Base-by-base conservation (phyloP, 1,139 yeast species). In the Lizanozyma gosingica region DNA sequence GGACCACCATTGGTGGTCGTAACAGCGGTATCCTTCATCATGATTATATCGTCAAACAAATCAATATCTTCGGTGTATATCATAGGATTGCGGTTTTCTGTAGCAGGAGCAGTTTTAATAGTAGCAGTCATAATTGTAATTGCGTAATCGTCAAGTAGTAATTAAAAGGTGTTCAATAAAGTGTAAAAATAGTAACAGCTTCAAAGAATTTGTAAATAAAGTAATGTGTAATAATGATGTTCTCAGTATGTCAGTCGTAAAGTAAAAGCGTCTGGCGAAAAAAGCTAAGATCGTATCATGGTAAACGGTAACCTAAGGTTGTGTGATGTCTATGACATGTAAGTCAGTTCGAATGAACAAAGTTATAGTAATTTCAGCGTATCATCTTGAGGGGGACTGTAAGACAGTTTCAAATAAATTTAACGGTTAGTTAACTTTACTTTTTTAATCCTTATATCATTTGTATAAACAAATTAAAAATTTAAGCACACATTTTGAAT, bases 401-500 rank as follows among this genome's bases (percentile, higher is more conserved):
- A 22, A 22, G n/a, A 37, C 37, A 41, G 41, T 33, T 32, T 39
- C 36, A 36, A 36, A 36, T 34, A 37, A 34, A 34, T 15, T 17
- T 15, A 15, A 34, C 18, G 9, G n/a, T 34, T 37, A 27, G 16
- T 38, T 38, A 22, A 22, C 29, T 22, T 22, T 22, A 22, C 35
- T 35, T 38, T 38, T 35, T 27, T 34, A 32, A 36, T 33, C 36
- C 33, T 18, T 37, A 37, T 16, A n/a, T 18, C 17, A 36, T 42
- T 38, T 37, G 41, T 17, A 42, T 34, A 37, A 40, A 39, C 16
- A 36, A 37, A 37, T 33, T 43, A 43, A 45, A 41, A 51, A 57
- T 60, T 63, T 62, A 63, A 53, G 64, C 65, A 59, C 62, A 61
- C 68, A 63, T 63, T 50, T 54, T 57, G 46, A 46, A 22, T 22